These are phyloP conservation scores for Geotrichum phurueaensis DNA, from an alignment of 1,139 yeast species.

Conservation along the genomic window DNA sequence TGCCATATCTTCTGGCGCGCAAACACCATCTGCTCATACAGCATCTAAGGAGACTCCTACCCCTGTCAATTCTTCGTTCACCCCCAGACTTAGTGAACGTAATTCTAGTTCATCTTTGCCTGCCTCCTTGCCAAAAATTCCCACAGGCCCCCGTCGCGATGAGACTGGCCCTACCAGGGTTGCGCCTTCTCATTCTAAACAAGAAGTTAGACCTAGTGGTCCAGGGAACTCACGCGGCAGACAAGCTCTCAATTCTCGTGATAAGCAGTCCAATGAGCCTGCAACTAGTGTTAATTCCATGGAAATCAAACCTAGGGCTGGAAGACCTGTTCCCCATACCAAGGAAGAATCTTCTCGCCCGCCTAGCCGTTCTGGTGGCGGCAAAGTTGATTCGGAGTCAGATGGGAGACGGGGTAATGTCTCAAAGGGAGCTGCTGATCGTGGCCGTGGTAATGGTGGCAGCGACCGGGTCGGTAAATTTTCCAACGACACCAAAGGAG, in stretches of 20 bases:
- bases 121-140: conserved; percentile 24
- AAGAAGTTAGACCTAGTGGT: neutral
- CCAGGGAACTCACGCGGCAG: neutral
- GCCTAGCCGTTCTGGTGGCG: neutral
- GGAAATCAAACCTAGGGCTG: conserved; percentile 15
- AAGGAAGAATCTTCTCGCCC: neutral
- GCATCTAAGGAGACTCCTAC: neutral
- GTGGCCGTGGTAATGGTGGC: conserved; percentile 1
- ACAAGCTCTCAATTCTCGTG: neutral
- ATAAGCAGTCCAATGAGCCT: conserved; percentile 1
- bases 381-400: neutral
- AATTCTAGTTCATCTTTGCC: conserved; percentile 13
- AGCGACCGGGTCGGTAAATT: neutral
- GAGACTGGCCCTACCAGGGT: conserved; percentile 11
- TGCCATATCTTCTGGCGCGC: neutral
- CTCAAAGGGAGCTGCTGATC: neutral
- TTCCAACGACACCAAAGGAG: neutral
- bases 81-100: neutral
- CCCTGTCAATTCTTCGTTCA: neutral
- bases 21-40: conserved; percentile 1
- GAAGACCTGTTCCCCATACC: conserved; percentile 3
- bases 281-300: conserved; percentile 17
- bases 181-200: conserved; percentile 2
- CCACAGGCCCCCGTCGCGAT: conserved; percentile 21
- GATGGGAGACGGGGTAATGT: neutral